phyloP scores from a whole-genome alignment of 306 rosid species.

The Cicer judaicum region DNA sequence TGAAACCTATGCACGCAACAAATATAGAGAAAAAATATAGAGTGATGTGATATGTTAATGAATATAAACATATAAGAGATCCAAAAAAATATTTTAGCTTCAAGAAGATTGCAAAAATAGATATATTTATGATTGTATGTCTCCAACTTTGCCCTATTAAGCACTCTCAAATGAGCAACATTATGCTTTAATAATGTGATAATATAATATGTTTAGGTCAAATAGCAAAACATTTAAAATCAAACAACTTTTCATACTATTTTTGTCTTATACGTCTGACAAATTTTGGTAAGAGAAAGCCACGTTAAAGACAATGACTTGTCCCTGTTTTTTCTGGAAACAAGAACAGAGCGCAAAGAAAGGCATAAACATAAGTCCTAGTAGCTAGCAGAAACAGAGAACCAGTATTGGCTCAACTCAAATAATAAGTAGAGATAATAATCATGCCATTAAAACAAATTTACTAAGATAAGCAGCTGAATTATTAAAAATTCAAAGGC shows the following conservation, averaged over 20 bases:
- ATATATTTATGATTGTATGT: not conserved
- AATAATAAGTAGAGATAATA: not conserved
- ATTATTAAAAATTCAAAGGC: too few relatives aligned
- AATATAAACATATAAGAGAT: too few relatives aligned
- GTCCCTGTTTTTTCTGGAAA: slow-evolving; percentile 45
- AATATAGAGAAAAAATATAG: too few relatives aligned
- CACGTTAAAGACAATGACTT: slow-evolving; percentile 35
- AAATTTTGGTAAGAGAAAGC: not conserved
- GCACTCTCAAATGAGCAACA: not conserved
- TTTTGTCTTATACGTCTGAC: slow-evolving; percentile 27
- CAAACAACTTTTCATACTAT: not conserved
- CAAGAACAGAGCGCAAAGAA: not conserved
- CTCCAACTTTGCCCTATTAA: not conserved
- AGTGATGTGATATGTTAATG: too few relatives aligned
- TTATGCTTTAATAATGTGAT: not conserved
- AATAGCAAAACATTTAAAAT: not conserved
- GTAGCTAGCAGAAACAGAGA: slow-evolving; percentile 35
- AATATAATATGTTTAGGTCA: not conserved
- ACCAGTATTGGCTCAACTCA: slow-evolving; percentile 6
- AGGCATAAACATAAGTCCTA: slow-evolving; percentile 14
- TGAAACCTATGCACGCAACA: too few relatives aligned
- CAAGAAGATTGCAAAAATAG: too few relatives aligned
- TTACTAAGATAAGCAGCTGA: too few relatives aligned
- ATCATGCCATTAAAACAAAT: too few relatives aligned
- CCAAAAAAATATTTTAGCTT: too few relatives aligned